Conservation (phyloP, 169 alveolate genomes). For the Eimeria mitis region DNA sequence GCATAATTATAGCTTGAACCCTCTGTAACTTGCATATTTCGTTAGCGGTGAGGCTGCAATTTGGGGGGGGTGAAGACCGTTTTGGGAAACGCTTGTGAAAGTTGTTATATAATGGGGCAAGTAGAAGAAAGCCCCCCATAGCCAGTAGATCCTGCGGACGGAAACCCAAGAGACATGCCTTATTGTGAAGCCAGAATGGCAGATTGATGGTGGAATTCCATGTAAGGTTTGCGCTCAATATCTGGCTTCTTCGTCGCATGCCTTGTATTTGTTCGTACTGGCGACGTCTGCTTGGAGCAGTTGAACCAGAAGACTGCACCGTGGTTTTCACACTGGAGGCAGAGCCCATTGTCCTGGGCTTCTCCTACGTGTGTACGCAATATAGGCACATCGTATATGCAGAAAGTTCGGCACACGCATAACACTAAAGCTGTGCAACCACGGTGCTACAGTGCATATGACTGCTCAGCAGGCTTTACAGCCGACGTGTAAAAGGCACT, state of each 20-base stretch:
- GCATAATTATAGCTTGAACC: not conserved
- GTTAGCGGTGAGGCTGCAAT: not conserved
- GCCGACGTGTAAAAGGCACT: not conserved
- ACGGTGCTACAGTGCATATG: not conserved
- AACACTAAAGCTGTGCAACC: not conserved
- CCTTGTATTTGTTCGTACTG: not conserved
- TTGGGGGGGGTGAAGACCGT: not conserved
- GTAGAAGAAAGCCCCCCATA: not conserved
- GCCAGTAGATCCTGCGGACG: not conserved
- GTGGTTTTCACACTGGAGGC: not conserved
- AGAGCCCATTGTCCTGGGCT: not conserved
- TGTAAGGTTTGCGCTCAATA: not conserved
- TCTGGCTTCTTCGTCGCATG: not conserved
- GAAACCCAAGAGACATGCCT: not conserved
- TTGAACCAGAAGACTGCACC: not conserved
- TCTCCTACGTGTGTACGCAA: not conserved
- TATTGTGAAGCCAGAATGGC: not conserved
- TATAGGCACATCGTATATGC: not conserved
- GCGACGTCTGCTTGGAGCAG: not conserved
- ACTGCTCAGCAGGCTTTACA: not conserved
- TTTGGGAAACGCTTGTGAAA: not conserved
- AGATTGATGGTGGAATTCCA: not conserved
- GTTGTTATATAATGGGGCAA: not conserved
- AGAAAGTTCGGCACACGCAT: not conserved
- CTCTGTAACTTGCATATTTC: not conserved